A percentile compares a stretch with the other conserved stretches of the same genome.
Evolutionary conservation across 2,329 filamentous ascomycete genomes (phyloP).

Genomic region (Ceratocystis cubensis): DNA sequence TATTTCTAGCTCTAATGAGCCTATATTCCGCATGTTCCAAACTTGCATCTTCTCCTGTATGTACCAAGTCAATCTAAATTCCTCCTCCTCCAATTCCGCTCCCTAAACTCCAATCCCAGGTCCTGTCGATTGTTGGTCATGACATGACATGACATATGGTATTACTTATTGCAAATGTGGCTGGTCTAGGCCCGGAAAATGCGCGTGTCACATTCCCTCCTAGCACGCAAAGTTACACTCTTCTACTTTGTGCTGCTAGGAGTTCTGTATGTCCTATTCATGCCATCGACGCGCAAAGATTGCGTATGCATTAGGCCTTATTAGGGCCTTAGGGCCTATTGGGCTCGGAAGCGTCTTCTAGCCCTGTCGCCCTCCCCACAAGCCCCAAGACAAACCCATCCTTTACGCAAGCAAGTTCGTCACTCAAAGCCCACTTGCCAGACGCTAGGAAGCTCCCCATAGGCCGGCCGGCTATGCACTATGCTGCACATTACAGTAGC

Average conservation of each 20-base stretch:
- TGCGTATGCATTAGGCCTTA: background rate
- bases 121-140: too few species aligned
- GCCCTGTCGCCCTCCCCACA: too few species aligned
- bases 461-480: background rate
- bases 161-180: background rate
- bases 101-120: too few species aligned
- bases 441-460: background rate
- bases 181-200: background rate
- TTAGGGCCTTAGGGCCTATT: background rate
- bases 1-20: too few species aligned
- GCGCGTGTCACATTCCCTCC: background rate
- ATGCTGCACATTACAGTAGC: background rate
- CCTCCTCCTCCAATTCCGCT: too few species aligned
- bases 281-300: background rate
- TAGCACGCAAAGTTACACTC: background rate
- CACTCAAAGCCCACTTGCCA: background rate
- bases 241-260: background rate
- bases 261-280: background rate
- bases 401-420: constrained; percentile 8
- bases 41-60: too few species aligned
- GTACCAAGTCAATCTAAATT: too few species aligned
- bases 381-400: background rate
- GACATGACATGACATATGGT: too few species aligned
- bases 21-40: too few species aligned
- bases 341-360: background rate